Evolutionary conservation across 116 monocot species (phyloP), one percentile per base, ranked within the genome.

Genomic region (Zostera marina): DNA sequence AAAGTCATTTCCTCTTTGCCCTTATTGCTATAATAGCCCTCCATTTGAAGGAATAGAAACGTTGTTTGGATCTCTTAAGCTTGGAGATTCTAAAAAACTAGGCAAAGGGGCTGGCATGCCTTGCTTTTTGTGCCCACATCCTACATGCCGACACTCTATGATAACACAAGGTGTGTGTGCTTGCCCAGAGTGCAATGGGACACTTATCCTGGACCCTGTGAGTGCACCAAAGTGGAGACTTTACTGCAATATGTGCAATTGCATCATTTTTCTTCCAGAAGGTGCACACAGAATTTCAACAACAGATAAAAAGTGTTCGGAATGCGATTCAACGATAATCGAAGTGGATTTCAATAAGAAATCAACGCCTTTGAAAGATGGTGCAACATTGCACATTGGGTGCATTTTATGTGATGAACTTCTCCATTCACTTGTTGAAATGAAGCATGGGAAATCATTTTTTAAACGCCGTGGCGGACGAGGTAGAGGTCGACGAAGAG

Each of bases 281-380:
- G 92, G 84, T 15, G 87, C 93, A 5, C 93, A 93, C 53, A 67
- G 77, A 7, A 78, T 93, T 53, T 80, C 79, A 7, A 81, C 83
- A 7, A 88, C 84, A 1, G 60, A 62, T n/a, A 77, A 74, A 40
- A 84, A 64, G 54, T 93, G 88, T 68, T 62, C 69, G 1, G 79
- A 81, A 7, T 88, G 93, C 5, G 79, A 83, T 11, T 93, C 93
- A 0, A 64, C 70, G 3, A 81, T 93, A 38, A 72, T 93, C 11
- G 84, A 93, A 43, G 93, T 93, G 39, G 88, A 93, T 51, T 93
- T 93, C 58, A 93, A 88, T 65, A 88, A 93, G 79, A 93, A 88
- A 62, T 73, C 79, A 8, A 81, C 87, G 13, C 84, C 88, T 1
- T 63, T 93, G n/a, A 52, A 42, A 25, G 81, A 74, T 62, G 93